These are phyloP conservation scores for Novymonas esmeraldas DNA, from an alignment of 208 protist species.

Conservation along the genomic window DNA sequence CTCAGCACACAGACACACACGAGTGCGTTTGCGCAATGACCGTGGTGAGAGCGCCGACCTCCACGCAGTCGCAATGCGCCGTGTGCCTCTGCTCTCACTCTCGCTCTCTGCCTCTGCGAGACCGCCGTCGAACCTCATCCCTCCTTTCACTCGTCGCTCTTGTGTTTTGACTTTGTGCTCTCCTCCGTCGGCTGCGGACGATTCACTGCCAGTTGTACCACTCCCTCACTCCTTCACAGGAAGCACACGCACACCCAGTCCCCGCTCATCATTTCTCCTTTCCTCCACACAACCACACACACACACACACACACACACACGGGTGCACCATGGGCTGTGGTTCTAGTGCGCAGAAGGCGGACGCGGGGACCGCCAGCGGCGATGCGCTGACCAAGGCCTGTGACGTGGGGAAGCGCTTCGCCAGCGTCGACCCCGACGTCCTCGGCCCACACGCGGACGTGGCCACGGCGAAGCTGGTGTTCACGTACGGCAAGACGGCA, in stretches of 20 bases:
- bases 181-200: too few relatives aligned
- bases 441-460: conserved; percentile 33
- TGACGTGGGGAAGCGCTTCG: conserved; percentile 29
- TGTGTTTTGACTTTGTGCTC: too few relatives aligned
- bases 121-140: too few relatives aligned
- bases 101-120: too few relatives aligned
- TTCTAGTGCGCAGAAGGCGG: conserved; percentile 11
- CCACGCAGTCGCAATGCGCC: too few relatives aligned
- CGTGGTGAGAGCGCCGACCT: too few relatives aligned
- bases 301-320: not conserved
- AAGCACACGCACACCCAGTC: not conserved
- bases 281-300: not conserved
- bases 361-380: not conserved
- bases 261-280: not conserved
- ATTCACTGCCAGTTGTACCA: not conserved
- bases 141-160: too few relatives aligned
- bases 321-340: conserved; percentile 22
- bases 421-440: conserved; percentile 14
- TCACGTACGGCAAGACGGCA: conserved; percentile 19
- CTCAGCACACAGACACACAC: not conserved
- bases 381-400: conserved; percentile 13
- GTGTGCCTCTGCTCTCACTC: too few relatives aligned
- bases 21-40: too few relatives aligned
- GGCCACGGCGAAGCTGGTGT: conserved; percentile 14
- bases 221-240: not conserved